Evolutionary conservation across 2,329 filamentous ascomycete genomes (phyloP), one percentile per base, ranked within the genome.

Genomic region (Cladosporium sp.): DNA sequence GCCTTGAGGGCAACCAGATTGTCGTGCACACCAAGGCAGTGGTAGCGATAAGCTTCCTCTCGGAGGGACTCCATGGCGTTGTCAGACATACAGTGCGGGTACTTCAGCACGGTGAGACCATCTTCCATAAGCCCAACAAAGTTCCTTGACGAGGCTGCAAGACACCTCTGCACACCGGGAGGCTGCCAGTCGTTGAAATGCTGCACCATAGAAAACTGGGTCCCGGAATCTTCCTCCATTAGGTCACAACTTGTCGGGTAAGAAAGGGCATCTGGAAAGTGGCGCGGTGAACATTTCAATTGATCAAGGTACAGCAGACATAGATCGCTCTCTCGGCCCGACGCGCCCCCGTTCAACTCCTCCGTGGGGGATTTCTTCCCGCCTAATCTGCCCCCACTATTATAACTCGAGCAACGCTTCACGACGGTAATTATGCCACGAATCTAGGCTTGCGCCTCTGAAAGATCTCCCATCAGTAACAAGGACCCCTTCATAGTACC

Each of bases 71-170:
- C 16, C 48, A 43, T 51, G 9, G 16, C 19, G 22, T 51, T 37
- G 19, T 16, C 7, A 18, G 14, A 43, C 46, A 43, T 51, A 37
- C 19, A n/a, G n/a, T 51, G 48, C n/a, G 38, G 48, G 18, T 51
- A 51, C 48, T 51, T 51, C 19, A 51, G 48, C 16, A 51, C 35
- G 13, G 38, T 51, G 40, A 22, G 22, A 31, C 48, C 48, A 6
- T 43, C 48, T 18, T 43, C 37, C 48, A 51, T 51, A 19, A 51
- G 48, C 11, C 48, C 48, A 19, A 51, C 48, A 34, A 51, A 51
- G 13, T 37, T 51, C 33, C 48, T 44, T 7, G 9, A 31, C 14
- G 48, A 51, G 11, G 33, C 18, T 32, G 48, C 48, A 14, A 51
- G 18, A 14, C 37, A 43, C 43, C 33, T 43, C 33, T 43, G 38